A percentile compares a stretch with the other conserved stretches of the same genome.
phyloP scores from a whole-genome alignment of 805 yeast genomes.

The Lipomyces yamadae region DNA sequence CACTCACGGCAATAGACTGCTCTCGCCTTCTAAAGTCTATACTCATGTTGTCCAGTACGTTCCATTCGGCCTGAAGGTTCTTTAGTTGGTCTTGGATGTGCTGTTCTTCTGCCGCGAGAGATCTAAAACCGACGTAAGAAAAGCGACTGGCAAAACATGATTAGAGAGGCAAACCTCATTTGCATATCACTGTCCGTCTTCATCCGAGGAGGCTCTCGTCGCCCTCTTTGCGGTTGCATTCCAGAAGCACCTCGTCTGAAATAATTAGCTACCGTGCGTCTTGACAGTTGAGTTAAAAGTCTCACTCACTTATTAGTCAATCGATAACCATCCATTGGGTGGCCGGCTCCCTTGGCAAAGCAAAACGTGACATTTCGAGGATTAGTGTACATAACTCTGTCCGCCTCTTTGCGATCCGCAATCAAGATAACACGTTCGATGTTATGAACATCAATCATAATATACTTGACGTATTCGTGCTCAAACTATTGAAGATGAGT shows the following conservation, averaged over 20 bases:
- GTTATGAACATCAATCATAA: constrained; percentile 62
- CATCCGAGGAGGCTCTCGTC: constrained; percentile 38
- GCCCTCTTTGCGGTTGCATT: constrained; percentile 57
- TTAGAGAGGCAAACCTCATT: not conserved
- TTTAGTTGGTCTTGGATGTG: constrained; percentile 3
- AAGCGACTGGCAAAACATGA: not conserved
- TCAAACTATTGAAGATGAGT: constrained; percentile 45
- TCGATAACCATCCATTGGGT: constrained; percentile 54
- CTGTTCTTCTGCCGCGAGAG: constrained; percentile 8
- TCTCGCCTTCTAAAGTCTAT: not conserved
- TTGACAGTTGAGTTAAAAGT: not conserved
- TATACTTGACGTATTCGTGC: constrained; percentile 59
- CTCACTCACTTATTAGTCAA: constrained; percentile 41
- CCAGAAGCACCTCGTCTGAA: constrained; percentile 51
- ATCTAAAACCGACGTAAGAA: not conserved
- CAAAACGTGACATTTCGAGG: constrained; percentile 52
- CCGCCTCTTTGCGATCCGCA: constrained; percentile 58
- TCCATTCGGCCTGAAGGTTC: not conserved
- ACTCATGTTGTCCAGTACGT: not conserved
- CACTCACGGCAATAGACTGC: constrained; percentile 3
- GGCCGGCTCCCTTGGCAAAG: constrained; percentile 50
- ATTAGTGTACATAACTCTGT: constrained; percentile 48
- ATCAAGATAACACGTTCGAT: constrained; percentile 66
- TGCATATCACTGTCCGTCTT: constrained; percentile 25
- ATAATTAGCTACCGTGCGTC: not conserved